phyloP scores from a whole-genome alignment of 2,329 filamentous ascomycete genomes.

The Ophiostoma triangulosporum region DNA sequence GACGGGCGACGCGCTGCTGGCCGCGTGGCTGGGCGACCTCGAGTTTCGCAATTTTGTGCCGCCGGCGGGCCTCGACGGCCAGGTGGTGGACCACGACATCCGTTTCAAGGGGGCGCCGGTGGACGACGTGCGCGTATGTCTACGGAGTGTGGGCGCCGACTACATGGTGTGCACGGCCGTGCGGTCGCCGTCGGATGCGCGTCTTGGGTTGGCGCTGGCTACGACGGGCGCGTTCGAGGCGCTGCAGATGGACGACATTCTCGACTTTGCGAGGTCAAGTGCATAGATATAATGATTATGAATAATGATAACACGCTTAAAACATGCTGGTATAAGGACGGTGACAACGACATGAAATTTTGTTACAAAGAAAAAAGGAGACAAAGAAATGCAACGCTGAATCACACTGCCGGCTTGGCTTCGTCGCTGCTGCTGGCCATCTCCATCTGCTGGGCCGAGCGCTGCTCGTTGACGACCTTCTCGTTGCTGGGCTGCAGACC shows the following conservation, averaged over 20 bases:
- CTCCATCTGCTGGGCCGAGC: neutral
- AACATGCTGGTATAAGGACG: too few relatives aligned
- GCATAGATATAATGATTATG: neutral
- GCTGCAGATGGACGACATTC: constrained; percentile 31
- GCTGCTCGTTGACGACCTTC: neutral
- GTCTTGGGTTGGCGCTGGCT: constrained; percentile 25
- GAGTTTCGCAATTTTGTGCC: constrained; percentile 53
- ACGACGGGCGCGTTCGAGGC: constrained; percentile 27
- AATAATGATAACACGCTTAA: too few relatives aligned
- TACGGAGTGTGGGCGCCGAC: constrained; percentile 31
- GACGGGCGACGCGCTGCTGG: constrained; percentile 63
- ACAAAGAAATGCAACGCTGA: neutral
- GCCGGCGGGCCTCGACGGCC: constrained; percentile 22
- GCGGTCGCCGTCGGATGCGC: constrained; percentile 24
- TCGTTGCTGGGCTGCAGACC: constrained; percentile 7
- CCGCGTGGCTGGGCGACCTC: constrained; percentile 55
- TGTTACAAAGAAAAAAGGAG: neutral
- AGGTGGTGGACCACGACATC: constrained; percentile 25
- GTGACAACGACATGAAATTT: too few relatives aligned
- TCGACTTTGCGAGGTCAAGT: constrained; percentile 24
- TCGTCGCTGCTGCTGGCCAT: neutral
- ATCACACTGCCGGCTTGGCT: neutral
- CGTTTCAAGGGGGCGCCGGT: constrained; percentile 26
- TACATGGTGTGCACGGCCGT: constrained; percentile 43
- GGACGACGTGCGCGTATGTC: constrained; percentile 29